Conservation (phyloP, 768 basidiomycete genomes). For the Ephemerocybe angulata region DNA sequence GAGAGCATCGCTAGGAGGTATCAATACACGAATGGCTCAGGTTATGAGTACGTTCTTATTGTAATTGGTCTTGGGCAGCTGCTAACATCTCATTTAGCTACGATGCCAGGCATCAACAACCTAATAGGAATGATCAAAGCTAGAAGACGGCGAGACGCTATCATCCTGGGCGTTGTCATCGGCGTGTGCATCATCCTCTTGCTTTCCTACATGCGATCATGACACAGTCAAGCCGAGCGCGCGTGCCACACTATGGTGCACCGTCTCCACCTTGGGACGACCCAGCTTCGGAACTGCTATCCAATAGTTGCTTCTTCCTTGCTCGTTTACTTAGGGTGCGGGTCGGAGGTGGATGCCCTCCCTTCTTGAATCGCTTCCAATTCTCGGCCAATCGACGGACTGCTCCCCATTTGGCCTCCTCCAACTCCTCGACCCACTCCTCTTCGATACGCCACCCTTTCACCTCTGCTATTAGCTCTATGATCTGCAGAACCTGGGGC, state of each 20-base stretch:
- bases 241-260: no score
- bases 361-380: constrained; percentile 59
- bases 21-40: constrained; percentile 80
- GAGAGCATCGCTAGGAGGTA: constrained; percentile 64
- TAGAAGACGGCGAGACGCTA: constrained; percentile 80
- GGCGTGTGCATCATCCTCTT: constrained; percentile 72
- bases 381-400: constrained; percentile 68
- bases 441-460: constrained; percentile 75
- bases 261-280: not conserved
- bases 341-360: constrained; percentile 34
- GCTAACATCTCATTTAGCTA: constrained; percentile 42
- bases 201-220: constrained; percentile 47
- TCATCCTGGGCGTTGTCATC: constrained; percentile 86
- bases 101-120: constrained; percentile 93
- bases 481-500: constrained; percentile 71
- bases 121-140: constrained; percentile 90
- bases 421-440: constrained; percentile 42
- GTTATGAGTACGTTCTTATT: constrained; percentile 64
- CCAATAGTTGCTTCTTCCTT: constrained; percentile 14
- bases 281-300: constrained; percentile 1
- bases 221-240: constrained; percentile 2
- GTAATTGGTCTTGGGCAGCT: not conserved
- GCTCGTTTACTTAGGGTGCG: constrained; percentile 16
- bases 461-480: constrained; percentile 66
- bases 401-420: constrained; percentile 51